A percentile compares a stretch with the other conserved stretches of the same genome.
These are phyloP conservation scores for Singerocomus inundabilis DNA, from an alignment of 1,284 basidiomycete species.

Conservation along the genomic window DNA sequence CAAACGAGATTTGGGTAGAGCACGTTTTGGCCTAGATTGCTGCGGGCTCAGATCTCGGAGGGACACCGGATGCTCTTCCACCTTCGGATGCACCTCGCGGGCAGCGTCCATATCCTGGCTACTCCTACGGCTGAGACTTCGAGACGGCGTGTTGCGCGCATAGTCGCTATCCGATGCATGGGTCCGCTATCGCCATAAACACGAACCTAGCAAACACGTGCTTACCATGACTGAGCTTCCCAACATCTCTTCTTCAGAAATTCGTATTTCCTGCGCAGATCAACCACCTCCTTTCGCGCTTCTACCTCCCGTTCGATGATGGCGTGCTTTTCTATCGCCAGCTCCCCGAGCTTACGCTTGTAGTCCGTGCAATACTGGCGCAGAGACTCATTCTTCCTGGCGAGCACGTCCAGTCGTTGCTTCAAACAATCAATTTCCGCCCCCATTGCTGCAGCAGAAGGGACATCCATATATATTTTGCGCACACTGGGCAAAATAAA, in stretches of 20 bases:
- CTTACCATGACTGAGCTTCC: slow-evolving; percentile 22
- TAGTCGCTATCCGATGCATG: slow-evolving; percentile 11
- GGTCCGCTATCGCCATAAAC: neutral
- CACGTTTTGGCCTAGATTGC: slow-evolving; percentile 26
- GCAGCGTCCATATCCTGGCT: slow-evolving; percentile 12
- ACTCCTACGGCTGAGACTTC: slow-evolving; percentile 8
- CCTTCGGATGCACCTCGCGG: slow-evolving; percentile 20
- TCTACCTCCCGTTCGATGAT: slow-evolving; percentile 30
- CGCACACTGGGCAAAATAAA: slow-evolving; percentile 56
- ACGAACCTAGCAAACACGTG: neutral
- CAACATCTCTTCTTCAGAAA: slow-evolving; percentile 19
- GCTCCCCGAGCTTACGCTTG: slow-evolving; percentile 31
- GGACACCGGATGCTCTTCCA: slow-evolving; percentile 20
- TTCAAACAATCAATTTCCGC: slow-evolving; percentile 35
- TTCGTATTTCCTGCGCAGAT: slow-evolving; percentile 35
- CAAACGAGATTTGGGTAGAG: slow-evolving; percentile 26
- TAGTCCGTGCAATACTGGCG: slow-evolving; percentile 40
- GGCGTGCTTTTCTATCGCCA: slow-evolving; percentile 37
- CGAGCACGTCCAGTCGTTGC: slow-evolving; percentile 35
- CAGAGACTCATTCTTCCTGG: slow-evolving; percentile 41
- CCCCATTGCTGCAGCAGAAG: slow-evolving; percentile 32
- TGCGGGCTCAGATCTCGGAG: slow-evolving; percentile 9
- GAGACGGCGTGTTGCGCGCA: neutral
- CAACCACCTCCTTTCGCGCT: slow-evolving; percentile 27
- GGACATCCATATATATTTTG: slow-evolving; percentile 52